These are phyloP conservation scores for Ampelocalamus luodianensis DNA, from an alignment of 176 grass and related monocot genomes.

Conservation along the genomic window DNA sequence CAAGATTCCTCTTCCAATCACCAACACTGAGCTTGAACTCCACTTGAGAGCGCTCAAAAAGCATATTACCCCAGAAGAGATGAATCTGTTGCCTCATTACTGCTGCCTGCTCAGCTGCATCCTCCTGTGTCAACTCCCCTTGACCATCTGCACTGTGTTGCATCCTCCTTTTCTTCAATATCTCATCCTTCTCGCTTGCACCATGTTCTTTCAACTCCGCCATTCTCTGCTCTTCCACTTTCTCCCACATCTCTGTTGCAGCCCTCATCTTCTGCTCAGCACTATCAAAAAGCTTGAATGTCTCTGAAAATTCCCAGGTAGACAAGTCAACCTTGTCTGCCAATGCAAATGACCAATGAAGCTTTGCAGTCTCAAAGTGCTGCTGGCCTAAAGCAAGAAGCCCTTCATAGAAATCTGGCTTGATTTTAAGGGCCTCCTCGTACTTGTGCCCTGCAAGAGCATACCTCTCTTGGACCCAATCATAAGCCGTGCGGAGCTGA, in stretches of 20 bases:
- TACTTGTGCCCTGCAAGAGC: constrained; percentile 80
- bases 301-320: constrained; percentile 81
- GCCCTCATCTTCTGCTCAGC: constrained; percentile 91
- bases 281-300: constrained; percentile 79
- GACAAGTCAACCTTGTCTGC: constrained; percentile 84
- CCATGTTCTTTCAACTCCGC: constrained; percentile 68
- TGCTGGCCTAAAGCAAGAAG: constrained; percentile 98
- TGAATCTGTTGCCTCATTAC: constrained; percentile 97
- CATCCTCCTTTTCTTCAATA: constrained; percentile 73
- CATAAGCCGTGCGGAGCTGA: constrained; percentile 82
- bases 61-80: constrained; percentile 99
- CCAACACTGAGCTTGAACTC: constrained; percentile 81
- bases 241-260: constrained; percentile 98
- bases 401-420: constrained; percentile 96
- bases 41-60: constrained; percentile 97
- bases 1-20: constrained; percentile 91
- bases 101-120: constrained; percentile 81
- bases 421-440: constrained; percentile 82
- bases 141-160: constrained; percentile 62
- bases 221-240: constrained; percentile 87
- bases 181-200: constrained; percentile 66
- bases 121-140: constrained; percentile 69
- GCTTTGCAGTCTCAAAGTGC: constrained; percentile 93
- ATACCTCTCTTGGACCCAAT: constrained; percentile 86
- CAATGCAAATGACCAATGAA: constrained; percentile 94